phyloP scores from a whole-genome alignment of 2,329 filamentous ascomycete species.

The Fusarium nelsonii region DNA sequence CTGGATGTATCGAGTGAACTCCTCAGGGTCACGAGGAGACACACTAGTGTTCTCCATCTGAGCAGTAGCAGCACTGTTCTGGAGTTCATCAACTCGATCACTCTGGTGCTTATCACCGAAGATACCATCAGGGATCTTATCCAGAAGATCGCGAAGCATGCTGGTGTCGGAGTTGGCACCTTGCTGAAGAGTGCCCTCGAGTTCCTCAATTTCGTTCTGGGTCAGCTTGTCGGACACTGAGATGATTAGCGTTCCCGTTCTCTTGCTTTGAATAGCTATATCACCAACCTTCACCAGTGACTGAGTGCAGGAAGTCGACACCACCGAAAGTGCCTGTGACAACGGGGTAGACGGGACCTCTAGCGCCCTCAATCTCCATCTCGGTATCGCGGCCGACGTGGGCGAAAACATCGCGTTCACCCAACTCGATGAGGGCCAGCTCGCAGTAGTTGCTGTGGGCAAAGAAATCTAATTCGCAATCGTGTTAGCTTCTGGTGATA shows the following conservation, averaged over 20 bases:
- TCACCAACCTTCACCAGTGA: constrained; percentile 72
- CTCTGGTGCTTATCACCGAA: constrained; percentile 82
- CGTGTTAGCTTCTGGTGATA: constrained; percentile 22
- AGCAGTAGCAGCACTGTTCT: constrained; percentile 78
- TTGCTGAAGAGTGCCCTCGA: constrained; percentile 83
- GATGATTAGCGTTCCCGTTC: constrained; percentile 24
- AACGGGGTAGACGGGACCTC: constrained; percentile 78
- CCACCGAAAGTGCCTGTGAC: constrained; percentile 95
- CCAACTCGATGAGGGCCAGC: constrained; percentile 87
- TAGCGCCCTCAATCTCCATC: constrained; percentile 76
- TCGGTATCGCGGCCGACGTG: constrained; percentile 84
- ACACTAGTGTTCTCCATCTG: constrained; percentile 81
- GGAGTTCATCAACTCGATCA: constrained; percentile 81
- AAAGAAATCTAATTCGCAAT: constrained; percentile 73
- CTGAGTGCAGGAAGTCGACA: constrained; percentile 93
- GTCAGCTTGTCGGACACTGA: constrained; percentile 88
- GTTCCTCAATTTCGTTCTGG: constrained; percentile 89
- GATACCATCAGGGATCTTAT: constrained; percentile 84
- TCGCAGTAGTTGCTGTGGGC: constrained; percentile 96
- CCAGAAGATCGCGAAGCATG: constrained; percentile 81
- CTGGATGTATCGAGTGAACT: constrained; percentile 82
- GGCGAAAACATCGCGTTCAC: constrained; percentile 84
- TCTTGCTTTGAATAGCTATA: not conserved
- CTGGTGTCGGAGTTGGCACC: constrained; percentile 75
- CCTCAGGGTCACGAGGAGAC: constrained; percentile 83